A percentile compares a stretch with the other conserved stretches of the same genome.
These are phyloP conservation scores for Clarkia xantiana DNA, from an alignment of 345 rosid species.

Conservation along the genomic window DNA sequence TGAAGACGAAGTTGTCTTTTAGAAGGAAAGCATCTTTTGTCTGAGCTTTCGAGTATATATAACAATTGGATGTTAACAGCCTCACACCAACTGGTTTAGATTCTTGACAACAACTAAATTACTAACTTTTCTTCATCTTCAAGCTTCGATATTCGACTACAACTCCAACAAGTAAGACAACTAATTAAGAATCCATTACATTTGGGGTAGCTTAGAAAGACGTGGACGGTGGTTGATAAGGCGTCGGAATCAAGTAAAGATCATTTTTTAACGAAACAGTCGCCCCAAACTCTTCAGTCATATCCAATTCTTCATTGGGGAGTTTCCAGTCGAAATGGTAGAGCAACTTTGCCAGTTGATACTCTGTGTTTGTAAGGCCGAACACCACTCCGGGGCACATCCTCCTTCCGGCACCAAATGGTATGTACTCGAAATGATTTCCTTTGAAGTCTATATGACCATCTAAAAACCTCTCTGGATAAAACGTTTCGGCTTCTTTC, in stretches of 20 bases:
- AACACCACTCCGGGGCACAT: constrained; percentile 1
- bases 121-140: no score
- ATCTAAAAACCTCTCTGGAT: constrained; percentile 5
- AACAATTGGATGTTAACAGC: no score
- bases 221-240: neutral
- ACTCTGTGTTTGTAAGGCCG: neutral
- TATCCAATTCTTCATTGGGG: neutral
- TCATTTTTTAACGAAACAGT: neutral
- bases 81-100: no score
- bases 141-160: no score
- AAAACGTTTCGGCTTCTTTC: neutral
- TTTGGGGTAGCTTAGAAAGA: no score
- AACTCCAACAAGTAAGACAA: no score
- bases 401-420: constrained; percentile 4
- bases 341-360: neutral
- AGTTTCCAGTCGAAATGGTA: constrained; percentile 6
- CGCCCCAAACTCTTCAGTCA: neutral
- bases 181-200: neutral
- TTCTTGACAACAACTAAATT: no score
- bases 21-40: no score
- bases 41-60: no score
- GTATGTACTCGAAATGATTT: neutral
- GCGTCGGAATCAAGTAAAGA: neutral
- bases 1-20: no score
- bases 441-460: neutral